Evolutionary conservation across 2,329 filamentous ascomycete species (phyloP), one percentile per base, ranked within the genome.

Genomic region (Colletotrichum liriopes): DNA sequence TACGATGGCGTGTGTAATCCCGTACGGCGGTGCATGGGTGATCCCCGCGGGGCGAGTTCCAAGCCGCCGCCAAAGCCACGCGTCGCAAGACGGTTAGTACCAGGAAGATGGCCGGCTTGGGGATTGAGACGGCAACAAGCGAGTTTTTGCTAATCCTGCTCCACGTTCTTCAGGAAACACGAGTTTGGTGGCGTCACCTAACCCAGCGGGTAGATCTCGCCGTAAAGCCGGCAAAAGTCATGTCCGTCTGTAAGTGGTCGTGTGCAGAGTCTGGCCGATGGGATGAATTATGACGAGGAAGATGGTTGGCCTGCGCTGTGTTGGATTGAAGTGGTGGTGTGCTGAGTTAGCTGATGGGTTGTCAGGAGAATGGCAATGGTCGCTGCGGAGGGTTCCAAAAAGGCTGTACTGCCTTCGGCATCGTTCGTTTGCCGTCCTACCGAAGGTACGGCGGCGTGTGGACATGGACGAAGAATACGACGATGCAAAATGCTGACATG

Each of bases 121-220:
- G 64, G 32, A 59, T 66, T 7, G 29, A 41, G 43, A 20, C 16
- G 35, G 41, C n/a, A 11, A 39, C 35, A n/a, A 18, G 49, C 41
- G 9, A 23, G 12, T 18, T 43, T 43, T 43, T 43, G 12, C 14
- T 43, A 12, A 37, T 37, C 35, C 2, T 11, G 35, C 35, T 37
- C 11, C 35, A 37, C 35, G 35, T 8, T 37, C 35, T 18, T 18
- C 41, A 18, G 52, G 32, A 56, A 37, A 32, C 29, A 14, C 20
- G 23, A 29, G 29, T 12, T 18, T 23, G 35, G 55, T 26, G n/a
- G 23, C 55, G 12, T 58, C 55, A 60, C 62, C 62, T 70, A 52
- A 70, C 62, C 62, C 67, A 66, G 54, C 67, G 67, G 67, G 47
- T 66, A 66, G 67, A 71, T 61, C 67, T 71, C 62, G 37, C 62